Percentiles rank a stretch among this genome's conserved stretches.
Conservation (phyloP, 495 filamentous ascomycete genomes). For the Daldinia decipiens region DNA sequence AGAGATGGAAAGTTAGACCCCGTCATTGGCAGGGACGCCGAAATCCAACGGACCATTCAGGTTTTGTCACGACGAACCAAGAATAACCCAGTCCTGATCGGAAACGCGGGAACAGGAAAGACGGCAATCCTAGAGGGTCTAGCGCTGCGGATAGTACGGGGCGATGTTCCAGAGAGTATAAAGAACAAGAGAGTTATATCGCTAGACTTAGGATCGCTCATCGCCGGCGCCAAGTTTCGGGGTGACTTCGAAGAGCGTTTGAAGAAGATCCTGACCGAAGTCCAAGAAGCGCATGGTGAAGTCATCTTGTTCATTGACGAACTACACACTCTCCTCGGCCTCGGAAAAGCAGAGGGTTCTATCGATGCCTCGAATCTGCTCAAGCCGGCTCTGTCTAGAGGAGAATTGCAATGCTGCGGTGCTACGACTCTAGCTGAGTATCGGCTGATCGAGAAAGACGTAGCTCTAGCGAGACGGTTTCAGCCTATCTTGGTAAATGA, state of each 20-base stretch:
- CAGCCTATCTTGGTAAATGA: constrained; percentile 92
- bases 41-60: constrained; percentile 95
- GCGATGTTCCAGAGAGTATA: constrained; percentile 95
- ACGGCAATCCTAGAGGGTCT: constrained; percentile 94
- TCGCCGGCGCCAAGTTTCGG: constrained; percentile 94
- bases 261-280: constrained; percentile 90
- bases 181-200: constrained; percentile 91
- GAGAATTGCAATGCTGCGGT: constrained; percentile 94
- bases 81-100: constrained; percentile 96
- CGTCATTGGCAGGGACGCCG: constrained; percentile 89
- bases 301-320: constrained; percentile 97
- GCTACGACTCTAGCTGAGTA: constrained; percentile 95
- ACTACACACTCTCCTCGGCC: constrained; percentile 87
- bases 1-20: constrained; percentile 92
- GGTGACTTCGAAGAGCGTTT: constrained; percentile 96
- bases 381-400: constrained; percentile 91
- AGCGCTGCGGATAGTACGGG: constrained; percentile 87
- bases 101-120: constrained; percentile 92
- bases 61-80: constrained; percentile 92
- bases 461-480: constrained; percentile 89
- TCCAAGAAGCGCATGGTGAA: constrained; percentile 85
- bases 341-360: constrained; percentile 94
- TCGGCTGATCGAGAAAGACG: constrained; percentile 93
- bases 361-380: constrained; percentile 96
- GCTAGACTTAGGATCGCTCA: constrained; percentile 88